Evolutionary conservation across 371 early-diverging fungal species (phyloP), one percentile per base, ranked within the genome.

Genomic region (Haplosporangium sp.): DNA sequence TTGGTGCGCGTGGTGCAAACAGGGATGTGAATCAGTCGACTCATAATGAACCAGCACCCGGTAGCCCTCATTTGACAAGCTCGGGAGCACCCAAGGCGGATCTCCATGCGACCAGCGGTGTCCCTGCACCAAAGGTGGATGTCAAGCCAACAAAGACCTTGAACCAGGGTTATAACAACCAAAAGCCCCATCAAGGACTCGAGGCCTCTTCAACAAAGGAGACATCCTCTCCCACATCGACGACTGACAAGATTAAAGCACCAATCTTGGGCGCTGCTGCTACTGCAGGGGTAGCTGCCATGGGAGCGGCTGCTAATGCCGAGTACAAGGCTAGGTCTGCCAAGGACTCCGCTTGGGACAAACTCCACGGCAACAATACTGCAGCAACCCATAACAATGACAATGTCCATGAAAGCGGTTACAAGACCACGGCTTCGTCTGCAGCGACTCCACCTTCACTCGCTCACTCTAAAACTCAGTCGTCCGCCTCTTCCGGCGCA

Each of bases 111-210:
- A 56, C 69, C 9, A 23, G 48, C 6, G 69, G 63, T 0, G 37
- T 47, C 11, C 69, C 54, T 6, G 63, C 63, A 3, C 13, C 56
- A 42, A 62, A 58, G 46, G 38, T 62, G 1, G 69, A 69, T 62
- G 69, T 48, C 14, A 58, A 42, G n/a, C 69, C 69, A 1, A 69
- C 69, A 0, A 56, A 56, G 10, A 62, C 58, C 0, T 21, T 63
- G 36, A 69, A 63, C 40, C 55, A 62, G 14, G 62, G 62, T 10
- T 40, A 57, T 18, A 50, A 58, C 53, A 42, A 23, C 20, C 51
- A 38, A 29, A n/a, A 21, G 36, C 16, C 12, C 20, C 1, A 7
- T 5, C n/a, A 53, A 5, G 48, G n/a, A n/a, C n/a, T n/a, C 53
- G 13, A 42, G 6, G 37, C 12, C 38, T 45, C 62, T 21, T 41